Evolutionary conservation across 768 basidiomycete genomes (phyloP).

Genomic region (Leccinum rimulosum): DNA sequence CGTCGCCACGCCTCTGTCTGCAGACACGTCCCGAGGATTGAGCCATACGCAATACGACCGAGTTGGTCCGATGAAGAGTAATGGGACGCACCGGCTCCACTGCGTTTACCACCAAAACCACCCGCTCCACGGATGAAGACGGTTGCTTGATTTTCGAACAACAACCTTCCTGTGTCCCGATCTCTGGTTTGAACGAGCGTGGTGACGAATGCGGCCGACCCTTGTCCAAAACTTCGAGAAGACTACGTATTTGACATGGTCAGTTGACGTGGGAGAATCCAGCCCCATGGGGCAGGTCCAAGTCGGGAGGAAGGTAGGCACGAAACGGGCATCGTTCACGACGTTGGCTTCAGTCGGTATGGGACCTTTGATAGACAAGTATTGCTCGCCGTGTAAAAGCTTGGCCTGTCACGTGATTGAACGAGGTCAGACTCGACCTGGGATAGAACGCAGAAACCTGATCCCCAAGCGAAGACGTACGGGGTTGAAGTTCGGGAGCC

Average conservation of each 20-base stretch:
- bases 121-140: slow-evolving; percentile 91
- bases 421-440: neutral
- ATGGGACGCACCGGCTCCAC: slow-evolving; percentile 60
- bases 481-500: slow-evolving; percentile 93
- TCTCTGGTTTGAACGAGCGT: slow-evolving; percentile 77
- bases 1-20: slow-evolving; percentile 88
- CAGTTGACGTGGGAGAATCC: slow-evolving; percentile 8
- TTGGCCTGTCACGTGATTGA: slow-evolving; percentile 59
- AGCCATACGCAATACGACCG: neutral
- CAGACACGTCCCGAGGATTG: neutral
- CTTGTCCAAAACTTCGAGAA: slow-evolving; percentile 83
- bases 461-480: slow-evolving; percentile 42
- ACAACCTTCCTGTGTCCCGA: slow-evolving; percentile 67
- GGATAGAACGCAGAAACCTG: neutral
- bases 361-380: slow-evolving; percentile 78
- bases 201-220: slow-evolving; percentile 94
- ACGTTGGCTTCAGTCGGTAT: slow-evolving; percentile 85
- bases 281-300: neutral
- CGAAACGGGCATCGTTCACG: slow-evolving; percentile 66
- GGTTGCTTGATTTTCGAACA: slow-evolving; percentile 93
- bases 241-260: slow-evolving; percentile 36
- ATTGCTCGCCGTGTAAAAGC: slow-evolving; percentile 97
- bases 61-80: slow-evolving; percentile 1
- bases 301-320: slow-evolving; percentile 16
- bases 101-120: slow-evolving; percentile 90